Conservation (phyloP, 345 rosid species). For the Cardamine resedifolia region DNA sequence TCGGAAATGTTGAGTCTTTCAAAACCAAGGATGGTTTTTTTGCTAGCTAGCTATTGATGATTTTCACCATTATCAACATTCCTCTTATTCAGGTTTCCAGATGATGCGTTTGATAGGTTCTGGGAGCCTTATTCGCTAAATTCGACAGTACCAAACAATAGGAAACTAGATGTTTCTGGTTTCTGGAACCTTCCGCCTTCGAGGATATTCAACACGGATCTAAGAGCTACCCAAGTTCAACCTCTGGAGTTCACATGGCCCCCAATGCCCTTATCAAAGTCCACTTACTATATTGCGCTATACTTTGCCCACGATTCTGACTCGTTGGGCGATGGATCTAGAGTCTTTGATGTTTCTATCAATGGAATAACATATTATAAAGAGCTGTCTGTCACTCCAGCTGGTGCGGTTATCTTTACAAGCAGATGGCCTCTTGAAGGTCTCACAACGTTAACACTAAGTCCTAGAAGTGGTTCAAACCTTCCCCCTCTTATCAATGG, state of each 20-base stretch:
- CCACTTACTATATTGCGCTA: conserved; percentile 66
- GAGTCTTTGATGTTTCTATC: conserved; percentile 55
- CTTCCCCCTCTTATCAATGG: conserved; percentile 69
- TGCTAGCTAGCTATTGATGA: no score
- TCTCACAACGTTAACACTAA: conserved; percentile 53
- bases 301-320: conserved; percentile 69
- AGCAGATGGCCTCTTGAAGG: conserved; percentile 75
- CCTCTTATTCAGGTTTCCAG: conserved; percentile 59
- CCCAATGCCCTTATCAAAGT: conserved; percentile 41
- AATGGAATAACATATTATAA: conserved; percentile 60
- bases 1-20: neutral
- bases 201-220: conserved; percentile 67
- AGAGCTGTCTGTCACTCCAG: conserved; percentile 57
- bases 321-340: conserved; percentile 38
- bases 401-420: conserved; percentile 60
- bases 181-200: conserved; percentile 91
- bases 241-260: conserved; percentile 77
- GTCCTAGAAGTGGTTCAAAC: conserved; percentile 53
- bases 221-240: conserved; percentile 42
- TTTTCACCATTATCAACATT: no score
- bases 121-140: conserved; percentile 67
- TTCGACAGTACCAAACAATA: conserved; percentile 44
- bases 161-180: conserved; percentile 57
- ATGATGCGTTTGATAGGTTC: conserved; percentile 71
- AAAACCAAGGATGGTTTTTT: neutral